Evolutionary conservation across 768 basidiomycete species (phyloP).

Genomic region (Cystobasidiopsis lactophilus): DNA sequence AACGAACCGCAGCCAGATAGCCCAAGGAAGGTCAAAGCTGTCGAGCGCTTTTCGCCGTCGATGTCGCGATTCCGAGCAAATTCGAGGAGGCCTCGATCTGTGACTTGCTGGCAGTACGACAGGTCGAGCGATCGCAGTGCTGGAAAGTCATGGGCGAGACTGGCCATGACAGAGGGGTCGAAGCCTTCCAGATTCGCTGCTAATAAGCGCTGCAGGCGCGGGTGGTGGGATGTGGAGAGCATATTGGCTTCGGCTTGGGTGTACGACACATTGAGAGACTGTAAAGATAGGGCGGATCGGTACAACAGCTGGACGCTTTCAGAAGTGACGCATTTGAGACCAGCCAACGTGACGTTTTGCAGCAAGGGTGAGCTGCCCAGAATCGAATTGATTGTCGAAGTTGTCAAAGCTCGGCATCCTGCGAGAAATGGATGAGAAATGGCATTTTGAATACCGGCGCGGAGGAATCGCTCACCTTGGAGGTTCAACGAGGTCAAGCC

Average conservation of each 20-base stretch:
- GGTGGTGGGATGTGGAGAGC: conserved; percentile 14
- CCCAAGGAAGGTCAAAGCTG: conserved; percentile 47
- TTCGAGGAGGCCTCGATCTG: conserved; percentile 41
- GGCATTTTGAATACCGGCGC: conserved; percentile 12
- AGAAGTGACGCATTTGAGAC: conserved; percentile 46
- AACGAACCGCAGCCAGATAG: conserved; percentile 49
- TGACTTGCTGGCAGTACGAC: conserved; percentile 31
- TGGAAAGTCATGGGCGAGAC: conserved; percentile 23
- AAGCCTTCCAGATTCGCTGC: conserved; percentile 39
- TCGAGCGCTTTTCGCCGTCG: conserved; percentile 19
- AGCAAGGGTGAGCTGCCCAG: conserved; percentile 43
- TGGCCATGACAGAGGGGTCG: conserved; percentile 16
- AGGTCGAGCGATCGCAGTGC: conserved; percentile 21
- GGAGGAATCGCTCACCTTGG: background rate
- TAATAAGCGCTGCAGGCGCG: conserved; percentile 37
- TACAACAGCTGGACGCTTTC: conserved; percentile 49
- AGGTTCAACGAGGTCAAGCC: background rate
- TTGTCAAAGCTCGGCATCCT: conserved; percentile 46
- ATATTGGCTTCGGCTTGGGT: conserved; percentile 32
- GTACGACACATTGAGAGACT: conserved; percentile 44
- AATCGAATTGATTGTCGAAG: conserved; percentile 45
- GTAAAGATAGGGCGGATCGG: conserved; percentile 36
- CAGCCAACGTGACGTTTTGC: conserved; percentile 40
- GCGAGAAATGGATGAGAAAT: conserved; percentile 11
- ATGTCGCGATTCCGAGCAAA: conserved; percentile 20